Conservation (phyloP, 495 filamentous ascomycete species). For the Mytilinidion resinicola region DNA sequence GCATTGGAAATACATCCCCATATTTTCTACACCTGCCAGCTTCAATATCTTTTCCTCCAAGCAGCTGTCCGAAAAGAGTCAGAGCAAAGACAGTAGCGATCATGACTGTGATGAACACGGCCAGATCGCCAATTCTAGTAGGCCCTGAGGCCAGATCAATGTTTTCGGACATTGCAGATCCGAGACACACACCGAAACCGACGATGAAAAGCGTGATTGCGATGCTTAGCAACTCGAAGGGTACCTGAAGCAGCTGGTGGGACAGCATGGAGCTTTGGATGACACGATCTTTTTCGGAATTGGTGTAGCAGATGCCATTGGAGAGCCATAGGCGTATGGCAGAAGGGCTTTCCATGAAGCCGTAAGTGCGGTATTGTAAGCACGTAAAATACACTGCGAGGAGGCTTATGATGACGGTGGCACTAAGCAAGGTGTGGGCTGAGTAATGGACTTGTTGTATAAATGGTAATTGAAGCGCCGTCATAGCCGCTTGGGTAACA, state of each 20-base stretch:
- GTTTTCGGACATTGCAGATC: neutral
- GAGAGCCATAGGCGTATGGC: conserved; percentile 14
- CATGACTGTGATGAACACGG: conserved; percentile 12
- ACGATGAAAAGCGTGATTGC: conserved; percentile 13
- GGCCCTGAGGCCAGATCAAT: neutral
- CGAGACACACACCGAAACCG: conserved; percentile 16
- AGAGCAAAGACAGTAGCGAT: conserved; percentile 11
- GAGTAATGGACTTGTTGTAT: conserved; percentile 10
- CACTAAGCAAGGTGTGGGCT: conserved; percentile 5
- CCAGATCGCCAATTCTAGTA: conserved; percentile 5
- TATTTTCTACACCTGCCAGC: no score
- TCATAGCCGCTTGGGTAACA: conserved; percentile 6
- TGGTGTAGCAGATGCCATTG: neutral
- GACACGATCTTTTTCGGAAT: neutral
- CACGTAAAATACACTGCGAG: conserved; percentile 14
- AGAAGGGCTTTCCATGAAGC: conserved; percentile 3
- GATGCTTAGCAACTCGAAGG: conserved; percentile 19
- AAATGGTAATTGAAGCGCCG: conserved; percentile 15
- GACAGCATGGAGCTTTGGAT: conserved; percentile 14
- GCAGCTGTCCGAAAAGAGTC: conserved; percentile 15
- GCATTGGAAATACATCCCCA: no score
- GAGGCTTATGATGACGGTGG: conserved; percentile 8
- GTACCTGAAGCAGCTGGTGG: conserved; percentile 17
- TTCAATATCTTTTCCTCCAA: conserved; percentile 15
- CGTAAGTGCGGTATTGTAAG: conserved; percentile 18